Base-by-base conservation (phyloP, 257 asterid species). In the Ballota nigra region DNA sequence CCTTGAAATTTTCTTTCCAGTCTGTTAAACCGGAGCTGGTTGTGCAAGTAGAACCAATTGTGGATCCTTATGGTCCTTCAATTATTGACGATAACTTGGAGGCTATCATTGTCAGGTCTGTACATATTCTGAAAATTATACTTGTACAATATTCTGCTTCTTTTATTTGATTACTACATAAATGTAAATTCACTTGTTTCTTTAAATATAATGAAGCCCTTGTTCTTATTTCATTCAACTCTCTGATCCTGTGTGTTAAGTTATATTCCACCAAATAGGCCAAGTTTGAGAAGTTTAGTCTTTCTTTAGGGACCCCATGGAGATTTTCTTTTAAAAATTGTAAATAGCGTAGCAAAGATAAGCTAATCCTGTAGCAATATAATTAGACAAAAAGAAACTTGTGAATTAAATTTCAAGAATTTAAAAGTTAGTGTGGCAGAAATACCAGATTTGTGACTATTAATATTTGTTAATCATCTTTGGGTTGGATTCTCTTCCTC, bases 61-160 rank as follows among this genome's bases (percentile, higher is more conserved):
- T 84, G 63, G 97, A 94, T 83, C 97, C 96, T 20, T 91, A 87
- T 65, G 98, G 98, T 29, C 97, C 97, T 13, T 91, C 98, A 11
- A 87, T 89, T 18, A 49, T 84, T 61, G 96, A 89, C 75, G 86
- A 85, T 69, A 84, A 85, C 69, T 81, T 93, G 94, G 97, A 93
- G 85, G 98, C 98, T 41, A 87, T 93, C 65, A 78, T 91, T 38
- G 98, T 93, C 86, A 91, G 96, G 97, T 92, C 36, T 20, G 3
- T 57, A 6, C 57, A 60, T 45, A 49, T 47, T 69, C 65, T 56
- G 29, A 61, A 63, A 45, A 66, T 28, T 57, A 13, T 33, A 29
- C 26, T 70, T 34, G 47, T 72, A 51, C 15, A 22, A 26, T 26
- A 57, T 15, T 34, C 13, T 60, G 47, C n/a, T 15, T 15, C 23